Percentiles rank a stretch among this genome's conserved stretches.
These are phyloP conservation scores for Leucoagaricus sp. DNA, from an alignment of 1,284 basidiomycete genomes.

Conservation along the genomic window DNA sequence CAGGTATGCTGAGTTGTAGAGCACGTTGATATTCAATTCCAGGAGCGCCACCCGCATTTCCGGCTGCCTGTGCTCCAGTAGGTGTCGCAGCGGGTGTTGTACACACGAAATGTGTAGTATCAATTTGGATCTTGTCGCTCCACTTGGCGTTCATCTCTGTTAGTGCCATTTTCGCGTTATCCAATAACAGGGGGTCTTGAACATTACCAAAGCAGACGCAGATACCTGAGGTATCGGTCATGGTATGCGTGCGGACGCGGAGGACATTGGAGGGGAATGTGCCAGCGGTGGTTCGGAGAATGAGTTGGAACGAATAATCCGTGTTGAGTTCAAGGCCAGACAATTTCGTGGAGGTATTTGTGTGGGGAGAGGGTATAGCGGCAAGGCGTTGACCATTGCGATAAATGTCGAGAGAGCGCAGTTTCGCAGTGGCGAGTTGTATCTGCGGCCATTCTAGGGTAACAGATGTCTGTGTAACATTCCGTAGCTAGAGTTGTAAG, in stretches of 20 bases:
- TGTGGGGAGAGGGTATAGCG: conserved; percentile 77
- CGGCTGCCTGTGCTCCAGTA: conserved; percentile 56
- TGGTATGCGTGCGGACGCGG: conserved; percentile 86
- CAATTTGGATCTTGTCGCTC: conserved; percentile 93
- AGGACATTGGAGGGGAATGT: conserved; percentile 84
- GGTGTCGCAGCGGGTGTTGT: conserved; percentile 79
- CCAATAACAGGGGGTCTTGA: conserved; percentile 72
- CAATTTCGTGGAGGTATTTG: conserved; percentile 87
- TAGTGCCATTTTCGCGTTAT: conserved; percentile 78
- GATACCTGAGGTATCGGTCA: conserved; percentile 91
- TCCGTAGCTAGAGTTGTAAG: conserved; percentile 63
- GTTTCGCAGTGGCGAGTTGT: conserved; percentile 81
- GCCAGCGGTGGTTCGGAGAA: conserved; percentile 88
- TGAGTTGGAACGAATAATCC: conserved; percentile 90
- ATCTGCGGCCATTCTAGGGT: conserved; percentile 90
- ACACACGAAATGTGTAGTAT: conserved; percentile 96
- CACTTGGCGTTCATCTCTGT: conserved; percentile 84
- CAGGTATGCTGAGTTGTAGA: conserved; percentile 85
- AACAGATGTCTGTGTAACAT: conserved; percentile 93
- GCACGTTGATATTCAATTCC: conserved; percentile 91
- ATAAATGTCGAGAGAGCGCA: conserved; percentile 89
- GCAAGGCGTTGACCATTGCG: conserved; percentile 88
- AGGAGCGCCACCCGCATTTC: conserved; percentile 53
- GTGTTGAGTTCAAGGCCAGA: conserved; percentile 87
- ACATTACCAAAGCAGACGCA: conserved; percentile 91